A percentile compares a stretch with the other conserved stretches of the same genome.
Conservation (phyloP, 2,329 filamentous ascomycete species). For the Beauveria scarabaeidicola region DNA sequence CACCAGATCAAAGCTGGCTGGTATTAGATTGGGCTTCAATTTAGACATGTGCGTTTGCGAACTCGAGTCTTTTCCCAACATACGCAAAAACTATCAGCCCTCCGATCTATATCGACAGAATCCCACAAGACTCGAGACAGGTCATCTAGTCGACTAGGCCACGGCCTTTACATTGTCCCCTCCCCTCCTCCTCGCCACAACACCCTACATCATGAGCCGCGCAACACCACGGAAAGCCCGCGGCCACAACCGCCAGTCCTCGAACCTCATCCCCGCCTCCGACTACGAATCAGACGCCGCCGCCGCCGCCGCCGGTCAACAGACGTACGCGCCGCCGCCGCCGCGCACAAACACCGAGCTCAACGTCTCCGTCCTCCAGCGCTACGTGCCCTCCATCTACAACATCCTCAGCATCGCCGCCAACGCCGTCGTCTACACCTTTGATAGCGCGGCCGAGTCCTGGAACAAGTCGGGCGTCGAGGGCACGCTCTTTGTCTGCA, state of each 20-base stretch:
- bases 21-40: neutral
- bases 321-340: constrained; percentile 34
- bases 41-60: neutral
- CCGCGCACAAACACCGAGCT: constrained; percentile 74
- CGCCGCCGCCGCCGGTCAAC: constrained; percentile 23
- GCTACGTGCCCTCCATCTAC: constrained; percentile 67
- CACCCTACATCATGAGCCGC: constrained; percentile 31
- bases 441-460: constrained; percentile 51
- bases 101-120: too few relatives aligned
- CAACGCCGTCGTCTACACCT: constrained; percentile 80
- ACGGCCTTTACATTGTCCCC: neutral
- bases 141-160: neutral
- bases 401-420: constrained; percentile 72
- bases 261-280: constrained; percentile 34
- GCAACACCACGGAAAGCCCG: constrained; percentile 30
- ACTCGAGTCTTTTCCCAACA: neutral
- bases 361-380: constrained; percentile 75
- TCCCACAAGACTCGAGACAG: neutral
- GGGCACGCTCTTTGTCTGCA: constrained; percentile 82
- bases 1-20: neutral
- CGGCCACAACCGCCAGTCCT: constrained; percentile 33
- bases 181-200: neutral
- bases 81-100: neutral
- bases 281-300: constrained; percentile 62
- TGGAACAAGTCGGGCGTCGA: constrained; percentile 87